Evolutionary conservation across 192 early-diverging fungal genomes (phyloP), one percentile per base, ranked within the genome.

Genomic region (Coemansia sp.): DNA sequence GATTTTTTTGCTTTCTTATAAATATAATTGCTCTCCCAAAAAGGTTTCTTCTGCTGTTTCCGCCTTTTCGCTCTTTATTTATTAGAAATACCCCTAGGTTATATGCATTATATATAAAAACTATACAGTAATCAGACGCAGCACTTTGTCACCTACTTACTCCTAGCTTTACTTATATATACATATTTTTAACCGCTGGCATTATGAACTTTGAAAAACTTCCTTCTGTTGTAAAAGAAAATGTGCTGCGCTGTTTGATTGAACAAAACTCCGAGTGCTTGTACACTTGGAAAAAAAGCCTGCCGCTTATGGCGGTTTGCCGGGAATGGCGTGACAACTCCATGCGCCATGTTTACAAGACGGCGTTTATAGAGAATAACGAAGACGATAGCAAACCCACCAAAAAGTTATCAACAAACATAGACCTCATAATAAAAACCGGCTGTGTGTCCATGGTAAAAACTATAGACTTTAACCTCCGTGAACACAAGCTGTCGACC

Each of bases 261-360:
- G 39, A 43, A 9, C 41, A 63, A 51, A 63, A 63, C 18, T 63
- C 39, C 4, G 61, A 33, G n/a, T 63, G 61, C 22, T 32, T 63
- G 6, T 14, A 5, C 4, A 63, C 39, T 9, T 63, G 61, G 61
- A 63, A 48, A 39, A 39, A 45, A 6, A 48, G 41, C 45, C 7
- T 63, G 39, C 39, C 39, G 22, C 61, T 63, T n/a, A 20, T 63
- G 61, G 61, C 43, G 3, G 61, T 63, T 12, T 48, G n/a, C 39
- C 43, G 12, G 20, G 61, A 63, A 43, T 63, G 61, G 61, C 34
- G 61, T 5, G 43, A 45, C 3, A 7, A 34, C n/a, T 17, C 61
- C 6, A 63, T 28, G 33, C 61, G 22, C 6, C 20, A 41, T 36
- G 36, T 63, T 14, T 63, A 39, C 12, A 51, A 51, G 51, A 63